phyloP scores from a whole-genome alignment of 768 basidiomycete genomes.

The Suillus placidus region DNA sequence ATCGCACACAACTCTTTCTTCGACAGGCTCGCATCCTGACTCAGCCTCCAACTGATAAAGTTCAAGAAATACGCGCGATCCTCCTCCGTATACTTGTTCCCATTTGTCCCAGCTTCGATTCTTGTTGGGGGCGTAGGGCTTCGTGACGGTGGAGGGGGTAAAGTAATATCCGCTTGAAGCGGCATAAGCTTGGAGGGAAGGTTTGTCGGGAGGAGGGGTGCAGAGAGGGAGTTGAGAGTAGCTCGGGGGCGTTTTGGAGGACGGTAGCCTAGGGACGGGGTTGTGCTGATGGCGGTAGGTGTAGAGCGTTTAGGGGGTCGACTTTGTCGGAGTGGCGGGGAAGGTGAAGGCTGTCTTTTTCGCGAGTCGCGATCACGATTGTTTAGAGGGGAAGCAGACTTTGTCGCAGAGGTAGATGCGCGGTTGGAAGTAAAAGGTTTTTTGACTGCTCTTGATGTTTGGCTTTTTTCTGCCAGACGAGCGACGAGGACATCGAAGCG shows the following conservation, averaged over 20 bases:
- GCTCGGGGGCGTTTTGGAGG: constrained; percentile 35
- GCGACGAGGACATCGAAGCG: constrained; percentile 51
- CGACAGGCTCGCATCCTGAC: constrained; percentile 52
- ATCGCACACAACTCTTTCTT: constrained; percentile 56
- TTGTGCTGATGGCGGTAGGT: constrained; percentile 20
- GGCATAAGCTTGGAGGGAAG: constrained; percentile 52
- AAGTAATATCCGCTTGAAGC: constrained; percentile 60
- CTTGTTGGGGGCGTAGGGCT: constrained; percentile 68
- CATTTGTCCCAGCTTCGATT: constrained; percentile 47
- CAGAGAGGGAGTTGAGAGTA: constrained; percentile 66
- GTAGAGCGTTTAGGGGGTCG: constrained; percentile 27
- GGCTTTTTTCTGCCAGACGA: constrained; percentile 21
- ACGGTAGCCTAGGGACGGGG: constrained; percentile 25
- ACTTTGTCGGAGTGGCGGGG: constrained; percentile 30
- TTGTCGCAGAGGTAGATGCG: neutral
- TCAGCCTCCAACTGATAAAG: constrained; percentile 64
- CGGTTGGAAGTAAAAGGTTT: constrained; percentile 26
- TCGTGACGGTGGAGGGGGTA: constrained; percentile 66
- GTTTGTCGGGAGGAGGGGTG: constrained; percentile 35
- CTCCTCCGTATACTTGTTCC: constrained; percentile 66
- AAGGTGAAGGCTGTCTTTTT: constrained; percentile 36
- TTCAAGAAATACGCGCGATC: constrained; percentile 70
- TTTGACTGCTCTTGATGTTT: constrained; percentile 30
- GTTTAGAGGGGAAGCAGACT: constrained; percentile 13
- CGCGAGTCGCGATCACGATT: constrained; percentile 34